These are phyloP conservation scores for Exophiala phaeomuriformis DNA, from an alignment of 2,329 filamentous ascomycete genomes.

Conservation along the genomic window DNA sequence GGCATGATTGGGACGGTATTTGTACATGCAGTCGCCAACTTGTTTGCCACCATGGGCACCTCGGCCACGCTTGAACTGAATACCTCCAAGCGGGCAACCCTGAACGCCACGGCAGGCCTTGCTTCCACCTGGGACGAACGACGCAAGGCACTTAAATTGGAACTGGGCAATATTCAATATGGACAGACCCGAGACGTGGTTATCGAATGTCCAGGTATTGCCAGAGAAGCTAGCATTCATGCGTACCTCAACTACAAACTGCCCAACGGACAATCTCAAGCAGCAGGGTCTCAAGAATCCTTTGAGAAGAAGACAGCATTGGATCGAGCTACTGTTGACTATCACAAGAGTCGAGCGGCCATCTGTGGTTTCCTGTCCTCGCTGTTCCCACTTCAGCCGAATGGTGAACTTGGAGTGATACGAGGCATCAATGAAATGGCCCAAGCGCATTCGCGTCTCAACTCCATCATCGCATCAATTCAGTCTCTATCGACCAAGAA, in stretches of 20 bases:
- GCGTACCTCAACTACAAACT: constrained; percentile 23
- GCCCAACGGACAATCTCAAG: constrained; percentile 7
- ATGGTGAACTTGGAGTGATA: constrained; percentile 35
- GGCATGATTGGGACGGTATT: constrained; percentile 57
- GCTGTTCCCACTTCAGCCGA: constrained; percentile 37
- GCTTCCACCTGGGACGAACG: neutral
- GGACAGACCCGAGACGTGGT: constrained; percentile 55
- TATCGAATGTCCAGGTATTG: constrained; percentile 30
- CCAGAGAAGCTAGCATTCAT: constrained; percentile 29
- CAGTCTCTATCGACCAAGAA: constrained; percentile 3
- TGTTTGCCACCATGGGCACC: constrained; percentile 53
- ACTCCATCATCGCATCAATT: constrained; percentile 3
- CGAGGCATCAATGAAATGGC: neutral
- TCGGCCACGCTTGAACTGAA: constrained; percentile 40
- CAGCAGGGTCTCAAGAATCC: neutral
- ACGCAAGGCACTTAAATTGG: constrained; percentile 10
- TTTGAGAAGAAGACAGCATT: constrained; percentile 7
- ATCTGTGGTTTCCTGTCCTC: constrained; percentile 47
- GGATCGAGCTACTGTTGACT: constrained; percentile 32
- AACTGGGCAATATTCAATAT: constrained; percentile 49
- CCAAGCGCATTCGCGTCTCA: constrained; percentile 3
- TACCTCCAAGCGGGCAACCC: neutral
- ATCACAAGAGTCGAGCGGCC: constrained; percentile 47
- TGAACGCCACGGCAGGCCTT: constrained; percentile 1
- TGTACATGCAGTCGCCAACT: constrained; percentile 54